phyloP scores from a whole-genome alignment of 2,329 filamentous ascomycete species.

The Chaetomiaceae sp. region DNA sequence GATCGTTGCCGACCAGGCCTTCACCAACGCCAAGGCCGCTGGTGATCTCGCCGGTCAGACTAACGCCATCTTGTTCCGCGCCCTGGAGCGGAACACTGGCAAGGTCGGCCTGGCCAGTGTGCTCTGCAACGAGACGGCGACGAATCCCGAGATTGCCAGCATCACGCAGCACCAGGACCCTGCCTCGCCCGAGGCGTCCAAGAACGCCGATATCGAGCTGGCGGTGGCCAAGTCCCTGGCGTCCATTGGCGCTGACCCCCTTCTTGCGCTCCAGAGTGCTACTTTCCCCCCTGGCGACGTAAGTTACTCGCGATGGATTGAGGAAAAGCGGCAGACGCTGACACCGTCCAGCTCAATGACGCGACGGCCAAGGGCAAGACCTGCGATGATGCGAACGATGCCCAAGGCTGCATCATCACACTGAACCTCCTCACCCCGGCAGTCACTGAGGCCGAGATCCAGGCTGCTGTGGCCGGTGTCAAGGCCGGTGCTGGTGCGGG shows the following conservation, averaged over 20 bases:
- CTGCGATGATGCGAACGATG: slow-evolving; percentile 47
- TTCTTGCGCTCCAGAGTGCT: slow-evolving; percentile 55
- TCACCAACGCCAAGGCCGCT: slow-evolving; percentile 56
- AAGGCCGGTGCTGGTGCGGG: slow-evolving; percentile 19
- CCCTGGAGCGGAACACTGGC: slow-evolving; percentile 58
- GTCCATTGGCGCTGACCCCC: slow-evolving; percentile 57
- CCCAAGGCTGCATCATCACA: slow-evolving; percentile 53
- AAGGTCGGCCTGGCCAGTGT: slow-evolving; percentile 53
- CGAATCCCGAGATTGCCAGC: slow-evolving; percentile 62
- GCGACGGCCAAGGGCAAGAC: slow-evolving; percentile 46
- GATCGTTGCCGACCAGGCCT: slow-evolving; percentile 54
- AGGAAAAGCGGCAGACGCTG: slow-evolving; percentile 16
- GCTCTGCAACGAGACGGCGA: slow-evolving; percentile 51
- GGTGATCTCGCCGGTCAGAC: slow-evolving; percentile 49
- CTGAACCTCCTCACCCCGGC: slow-evolving; percentile 52
- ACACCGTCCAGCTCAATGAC: slow-evolving; percentile 30
- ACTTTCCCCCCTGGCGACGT: slow-evolving; percentile 60
- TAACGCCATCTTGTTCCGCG: slow-evolving; percentile 49
- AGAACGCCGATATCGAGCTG: slow-evolving; percentile 59
- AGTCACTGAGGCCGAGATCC: slow-evolving; percentile 50
- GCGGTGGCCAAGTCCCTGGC: slow-evolving; percentile 57
- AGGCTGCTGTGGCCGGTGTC: slow-evolving; percentile 41
- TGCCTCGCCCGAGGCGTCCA: slow-evolving; percentile 52
- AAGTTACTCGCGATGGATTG: not conserved
- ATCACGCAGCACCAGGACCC: slow-evolving; percentile 65